Base-by-base conservation (phyloP, 345 rosid genomes). In the Citrus trifoliata region DNA sequence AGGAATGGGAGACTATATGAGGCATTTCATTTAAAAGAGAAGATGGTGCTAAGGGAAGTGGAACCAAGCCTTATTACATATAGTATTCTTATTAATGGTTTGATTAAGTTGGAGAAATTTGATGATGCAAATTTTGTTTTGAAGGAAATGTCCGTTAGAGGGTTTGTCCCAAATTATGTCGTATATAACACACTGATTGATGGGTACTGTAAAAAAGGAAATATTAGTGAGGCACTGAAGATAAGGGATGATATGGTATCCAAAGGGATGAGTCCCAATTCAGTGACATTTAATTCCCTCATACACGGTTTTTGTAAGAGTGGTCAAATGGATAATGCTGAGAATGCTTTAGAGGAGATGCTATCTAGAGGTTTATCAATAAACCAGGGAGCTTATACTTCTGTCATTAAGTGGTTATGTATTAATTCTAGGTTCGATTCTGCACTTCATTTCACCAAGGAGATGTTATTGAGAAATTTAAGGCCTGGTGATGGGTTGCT, bases 151-250 rank as follows among this genome's bases (percentile, higher is more conserved):
- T 77, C 86, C 30, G 82, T 79, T 68, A 84, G 71, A 74, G 93
- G 94, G 46, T 80, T 90, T 81, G 74, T 78, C 74, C 90, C 90
- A 9, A 94, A 90, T 82, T 88, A 85, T 65, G 80, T 92, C 79
- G 88, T 92, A 25, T 91, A 89, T 79, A 92, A 92, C 85, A 93
- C 92, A 33, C 71, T 92, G 78, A 89, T 91, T 81, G 86, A 87
- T 85, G 88, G 98, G 73, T 85, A 82, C 40, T 88, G 89, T 71
- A 91, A 88, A 82, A 84, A 70, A 63, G 93, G 91, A 58, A 88
- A 82, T 78, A 85, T 88, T 59, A 74, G 73, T 14, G 74, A 82
- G 83, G 97, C 98, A 64, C 79, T 89, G 59, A 81, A 86, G 85
- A 76, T 89, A 66, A 88, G 83, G 82, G 91, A 90, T 84, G 76